Conservation (phyloP, 2,329 filamentous ascomycete species). For the Neonectria faginata region DNA sequence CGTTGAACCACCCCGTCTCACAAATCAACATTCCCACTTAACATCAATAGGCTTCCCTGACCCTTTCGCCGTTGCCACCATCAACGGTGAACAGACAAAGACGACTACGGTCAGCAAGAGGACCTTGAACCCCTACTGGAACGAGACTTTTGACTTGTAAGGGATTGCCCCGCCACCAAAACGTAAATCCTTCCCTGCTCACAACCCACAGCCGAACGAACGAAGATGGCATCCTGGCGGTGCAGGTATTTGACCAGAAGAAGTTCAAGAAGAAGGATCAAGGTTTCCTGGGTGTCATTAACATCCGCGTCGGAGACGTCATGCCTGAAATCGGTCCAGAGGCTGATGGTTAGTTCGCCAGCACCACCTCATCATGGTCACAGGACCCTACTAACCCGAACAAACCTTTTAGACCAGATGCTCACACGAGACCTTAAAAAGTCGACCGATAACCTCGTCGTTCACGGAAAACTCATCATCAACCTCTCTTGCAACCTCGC, state of each 20-base stretch:
- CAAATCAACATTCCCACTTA: constrained; percentile 42
- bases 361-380: constrained; percentile 23
- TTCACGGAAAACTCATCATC: constrained; percentile 97
- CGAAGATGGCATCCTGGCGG: constrained; percentile 95
- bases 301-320: constrained; percentile 93
- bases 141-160: constrained; percentile 99
- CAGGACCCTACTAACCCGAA: constrained; percentile 46
- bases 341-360: constrained; percentile 79
- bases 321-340: constrained; percentile 86
- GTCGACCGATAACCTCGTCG: constrained; percentile 96
- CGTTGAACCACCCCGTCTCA: constrained; percentile 53
- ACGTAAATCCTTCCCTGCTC: constrained; percentile 27
- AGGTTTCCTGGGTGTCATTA: constrained; percentile 97
- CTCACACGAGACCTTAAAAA: constrained; percentile 97
- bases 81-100: constrained; percentile 97
- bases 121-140: constrained; percentile 99
- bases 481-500: constrained; percentile 93
- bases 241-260: constrained; percentile 99
- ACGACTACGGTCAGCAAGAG: constrained; percentile 98
- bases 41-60: constrained; percentile 85
- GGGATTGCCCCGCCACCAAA: constrained; percentile 49
- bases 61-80: constrained; percentile 95
- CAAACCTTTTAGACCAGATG: constrained; percentile 82
- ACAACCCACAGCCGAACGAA: constrained; percentile 76
- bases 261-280: constrained; percentile 99